Percentiles rank a stretch among this genome's conserved stretches.
Evolutionary conservation across 2,329 filamentous ascomycete species (phyloP).

Genomic region (Fusarium globosum): DNA sequence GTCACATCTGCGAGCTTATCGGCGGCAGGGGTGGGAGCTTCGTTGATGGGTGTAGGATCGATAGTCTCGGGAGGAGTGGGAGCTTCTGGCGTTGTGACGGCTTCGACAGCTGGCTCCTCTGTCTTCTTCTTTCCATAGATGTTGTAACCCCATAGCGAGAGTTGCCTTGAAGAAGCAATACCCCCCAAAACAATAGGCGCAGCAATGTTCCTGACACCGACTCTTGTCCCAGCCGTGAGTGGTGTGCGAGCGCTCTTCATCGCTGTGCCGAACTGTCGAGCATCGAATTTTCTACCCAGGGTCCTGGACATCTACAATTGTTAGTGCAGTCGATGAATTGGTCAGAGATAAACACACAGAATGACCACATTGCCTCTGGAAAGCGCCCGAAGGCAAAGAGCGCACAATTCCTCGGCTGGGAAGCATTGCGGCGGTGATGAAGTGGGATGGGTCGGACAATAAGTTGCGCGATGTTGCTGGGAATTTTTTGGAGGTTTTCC

Average conservation of each 20-base stretch:
- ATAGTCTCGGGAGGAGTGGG: constrained; percentile 31
- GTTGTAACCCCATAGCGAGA: constrained; percentile 51
- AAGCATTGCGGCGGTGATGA: constrained; percentile 54
- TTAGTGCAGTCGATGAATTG: constrained; percentile 6
- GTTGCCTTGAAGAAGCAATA: constrained; percentile 45
- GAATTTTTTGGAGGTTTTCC: constrained; percentile 46
- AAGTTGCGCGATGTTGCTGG: constrained; percentile 28
- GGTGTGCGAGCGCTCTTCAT: constrained; percentile 38
- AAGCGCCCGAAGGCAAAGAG: constrained; percentile 50
- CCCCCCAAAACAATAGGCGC: constrained; percentile 48
- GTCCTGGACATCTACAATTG: constrained; percentile 42
- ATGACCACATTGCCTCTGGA: constrained; percentile 47
- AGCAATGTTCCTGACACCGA: constrained; percentile 35
- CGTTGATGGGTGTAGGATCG: constrained; percentile 18
- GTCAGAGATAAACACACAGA: constrained; percentile 39
- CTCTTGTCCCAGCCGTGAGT: constrained; percentile 37
- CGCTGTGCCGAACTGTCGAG: constrained; percentile 51
- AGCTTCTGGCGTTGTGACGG: constrained; percentile 29
- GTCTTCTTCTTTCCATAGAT: constrained; percentile 45
- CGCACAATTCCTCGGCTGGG: constrained; percentile 58
- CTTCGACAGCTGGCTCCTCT: constrained; percentile 33
- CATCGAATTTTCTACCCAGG: constrained; percentile 47
- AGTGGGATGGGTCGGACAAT: constrained; percentile 26
- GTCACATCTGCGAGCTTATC: constrained; percentile 34
- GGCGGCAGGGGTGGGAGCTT: constrained; percentile 34